These are phyloP conservation scores for Thozetella sp. DNA, from an alignment of 495 filamentous ascomycete species.

Conservation along the genomic window DNA sequence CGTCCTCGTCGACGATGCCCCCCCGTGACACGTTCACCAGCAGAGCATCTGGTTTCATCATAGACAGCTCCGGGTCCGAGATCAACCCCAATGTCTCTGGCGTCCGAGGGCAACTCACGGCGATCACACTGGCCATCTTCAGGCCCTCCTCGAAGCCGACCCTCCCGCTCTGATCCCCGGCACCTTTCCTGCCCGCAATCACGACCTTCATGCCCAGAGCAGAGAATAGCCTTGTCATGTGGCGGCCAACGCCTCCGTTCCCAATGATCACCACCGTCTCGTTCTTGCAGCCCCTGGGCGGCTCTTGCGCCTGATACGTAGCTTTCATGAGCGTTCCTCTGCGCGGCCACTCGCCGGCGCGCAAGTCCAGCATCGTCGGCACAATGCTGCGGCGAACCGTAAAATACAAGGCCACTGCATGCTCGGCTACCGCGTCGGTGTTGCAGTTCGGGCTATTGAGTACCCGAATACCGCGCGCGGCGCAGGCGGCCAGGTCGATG, in stretches of 20 bases:
- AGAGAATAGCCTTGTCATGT: conserved; percentile 24
- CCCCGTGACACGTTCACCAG: conserved; percentile 60
- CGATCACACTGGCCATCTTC: conserved; percentile 44
- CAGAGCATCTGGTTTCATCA: conserved; percentile 48
- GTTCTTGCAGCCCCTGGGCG: conserved; percentile 34
- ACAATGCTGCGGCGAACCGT: conserved; percentile 48
- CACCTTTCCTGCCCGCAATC: conserved; percentile 50
- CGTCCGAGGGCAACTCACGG: conserved; percentile 45
- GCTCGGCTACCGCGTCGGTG: conserved; percentile 53
- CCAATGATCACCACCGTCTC: conserved; percentile 55
- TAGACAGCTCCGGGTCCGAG: conserved; percentile 41
- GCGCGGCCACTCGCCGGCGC: conserved; percentile 28
- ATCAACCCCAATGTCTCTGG: conserved; percentile 48
- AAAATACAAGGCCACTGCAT: conserved; percentile 57
- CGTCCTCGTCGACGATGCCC: conserved; percentile 58
- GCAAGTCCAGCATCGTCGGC: conserved; percentile 31
- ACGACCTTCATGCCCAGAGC: conserved; percentile 55
- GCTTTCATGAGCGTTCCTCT: conserved; percentile 28
- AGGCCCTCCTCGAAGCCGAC: conserved; percentile 48
- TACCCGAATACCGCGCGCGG: conserved; percentile 42
- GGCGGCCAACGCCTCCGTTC: conserved; percentile 50
- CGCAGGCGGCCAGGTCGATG: conserved; percentile 48
- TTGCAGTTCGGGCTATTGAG: conserved; percentile 51
- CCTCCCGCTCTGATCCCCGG: conserved; percentile 26
- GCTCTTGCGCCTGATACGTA: no score